These are phyloP conservation scores for Alternaria rosae DNA, from an alignment of 2,329 filamentous ascomycete genomes.

Conservation along the genomic window DNA sequence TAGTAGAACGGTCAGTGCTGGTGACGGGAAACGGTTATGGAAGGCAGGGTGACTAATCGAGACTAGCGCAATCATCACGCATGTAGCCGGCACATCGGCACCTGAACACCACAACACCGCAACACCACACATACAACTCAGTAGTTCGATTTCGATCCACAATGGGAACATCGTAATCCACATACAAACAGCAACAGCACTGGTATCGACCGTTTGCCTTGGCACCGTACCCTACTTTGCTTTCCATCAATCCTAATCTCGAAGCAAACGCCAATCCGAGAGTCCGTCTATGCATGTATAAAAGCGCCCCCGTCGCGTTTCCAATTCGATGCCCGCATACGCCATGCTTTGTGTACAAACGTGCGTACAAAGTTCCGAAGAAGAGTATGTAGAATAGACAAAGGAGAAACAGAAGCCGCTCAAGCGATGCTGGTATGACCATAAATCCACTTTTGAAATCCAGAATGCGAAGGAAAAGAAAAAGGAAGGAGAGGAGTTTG, in stretches of 20 bases:
- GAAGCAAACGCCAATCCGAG: slow-evolving; percentile 9
- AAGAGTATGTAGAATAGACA: slow-evolving; percentile 11
- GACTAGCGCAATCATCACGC: not conserved
- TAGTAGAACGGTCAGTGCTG: not conserved
- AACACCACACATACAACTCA: not conserved
- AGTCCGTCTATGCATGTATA: slow-evolving; percentile 15
- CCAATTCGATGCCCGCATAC: slow-evolving; percentile 17
- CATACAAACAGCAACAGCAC: slow-evolving; percentile 4
- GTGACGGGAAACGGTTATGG: not conserved
- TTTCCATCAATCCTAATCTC: slow-evolving; percentile 5
- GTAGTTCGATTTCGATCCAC: slow-evolving; percentile 2
- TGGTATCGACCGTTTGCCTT: slow-evolving; percentile 14
- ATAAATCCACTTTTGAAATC: slow-evolving; percentile 26
- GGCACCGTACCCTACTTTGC: slow-evolving; percentile 4
- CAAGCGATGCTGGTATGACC: slow-evolving; percentile 24
- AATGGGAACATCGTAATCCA: slow-evolving; percentile 3
- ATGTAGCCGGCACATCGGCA: not conserved
- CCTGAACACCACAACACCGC: not conserved
- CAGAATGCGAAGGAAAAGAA: slow-evolving; percentile 19
- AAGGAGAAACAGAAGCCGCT: slow-evolving; percentile 17
- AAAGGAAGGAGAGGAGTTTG: slow-evolving; percentile 5
- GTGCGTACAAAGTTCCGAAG: slow-evolving; percentile 16
- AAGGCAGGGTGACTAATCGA: not conserved
- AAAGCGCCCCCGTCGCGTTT: slow-evolving; percentile 14
- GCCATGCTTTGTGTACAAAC: slow-evolving; percentile 25